Evolutionary conservation across 2,329 filamentous ascomycete species (phyloP), one percentile per base, ranked within the genome.

Genomic region (Conoideocrella luteorostrata): DNA sequence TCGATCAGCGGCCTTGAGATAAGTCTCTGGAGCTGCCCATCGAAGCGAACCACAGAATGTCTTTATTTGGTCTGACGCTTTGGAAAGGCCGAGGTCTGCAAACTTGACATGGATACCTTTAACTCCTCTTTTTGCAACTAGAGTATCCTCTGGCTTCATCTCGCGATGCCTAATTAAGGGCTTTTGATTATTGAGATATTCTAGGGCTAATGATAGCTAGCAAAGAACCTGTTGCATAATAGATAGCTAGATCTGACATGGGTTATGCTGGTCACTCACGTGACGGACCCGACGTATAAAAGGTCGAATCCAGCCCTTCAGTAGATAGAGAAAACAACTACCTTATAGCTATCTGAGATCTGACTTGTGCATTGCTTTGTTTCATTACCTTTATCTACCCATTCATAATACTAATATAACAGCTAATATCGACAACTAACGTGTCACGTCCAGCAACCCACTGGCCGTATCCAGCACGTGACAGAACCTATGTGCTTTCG

Each of bases 71-170:
- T 88, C 88, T 52, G 94, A 90, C 51, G 95, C 95, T 66, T 94
- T 95, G n/a, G 89, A 88, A 22, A 95, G 74, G 32, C 90, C 90
- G 63, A 96, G 95, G 64, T 95, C 90, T 7, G 87, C 90, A 47
- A 96, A 69, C 66, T 95, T 95, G 54, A 94, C 81, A 44, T 79
- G 80, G 22, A 94, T 70, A 17, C 88, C 74, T 52, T 84, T 84
- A 63, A 93, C 83, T 17, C 85, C 26, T 32, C 49, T 47, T 18
- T n/a, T 89, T 10, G 83, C 78, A 23, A 96, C 70, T 6, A 96
- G 70, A 17, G 95, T 95, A 58, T 95, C 95, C 59, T 93, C 88
- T 0, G 88, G 88, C 63, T 95, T 95, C 67, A 96, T 95, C 55
- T 96, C 90, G 44, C 90, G 83, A 63, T 96, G 90, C 4, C 94